Base-by-base conservation (phyloP, 352 stramenopile genomes). In the Phytopythium sindhum region DNA sequence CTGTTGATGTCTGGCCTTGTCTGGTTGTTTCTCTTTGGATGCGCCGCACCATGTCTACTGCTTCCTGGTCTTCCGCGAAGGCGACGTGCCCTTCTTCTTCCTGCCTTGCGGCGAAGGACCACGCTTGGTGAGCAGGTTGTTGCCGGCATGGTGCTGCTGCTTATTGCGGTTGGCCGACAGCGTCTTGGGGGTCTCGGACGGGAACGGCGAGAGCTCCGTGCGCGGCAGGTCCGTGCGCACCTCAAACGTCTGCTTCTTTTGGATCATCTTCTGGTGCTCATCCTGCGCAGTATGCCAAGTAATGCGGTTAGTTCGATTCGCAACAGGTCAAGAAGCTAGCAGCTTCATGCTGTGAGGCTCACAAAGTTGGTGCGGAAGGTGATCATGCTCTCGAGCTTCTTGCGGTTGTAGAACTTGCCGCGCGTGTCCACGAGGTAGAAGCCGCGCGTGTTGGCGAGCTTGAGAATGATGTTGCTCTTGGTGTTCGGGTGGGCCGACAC, bases 381-480 rank as follows among this genome's bases (percentile, higher is more conserved):
- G 70, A 95, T 91, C 77, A 95, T 87, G 63, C 84, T 88, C 64
- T 95, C 86, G 42, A 95, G 80, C 60, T 93, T 95, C 37, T 86
- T 74, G 67, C 86, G 84, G 73, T 95, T 95, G 78, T 89, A 93
- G 59, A 95, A 95, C 23, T 85, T 85, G 63, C 86, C 86, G 45
- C 80, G 73, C 33, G 83, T 76, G 61, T 95, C 86, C 23, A 93
- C 86, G 39, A 95, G 78, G 68, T 81, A 95, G 64, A 93, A 95
- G 5, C 78, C 84, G 19, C 74, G 76, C 29, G 81, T 82, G 55
- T 82, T 88, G 39, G 72, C 81, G 26, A 95, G 64, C 63, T 95
- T 95, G 50, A 95, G 71, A 60, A 93, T 93, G 60, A 95, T 91
- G 67, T 92, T 91, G 67, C 88, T 93, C 64, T 88, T 90, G 57